A percentile compares a stretch with the other conserved stretches of the same genome.
phyloP scores from a whole-genome alignment of 2,329 filamentous ascomycete species.

The Phoma sp. region DNA sequence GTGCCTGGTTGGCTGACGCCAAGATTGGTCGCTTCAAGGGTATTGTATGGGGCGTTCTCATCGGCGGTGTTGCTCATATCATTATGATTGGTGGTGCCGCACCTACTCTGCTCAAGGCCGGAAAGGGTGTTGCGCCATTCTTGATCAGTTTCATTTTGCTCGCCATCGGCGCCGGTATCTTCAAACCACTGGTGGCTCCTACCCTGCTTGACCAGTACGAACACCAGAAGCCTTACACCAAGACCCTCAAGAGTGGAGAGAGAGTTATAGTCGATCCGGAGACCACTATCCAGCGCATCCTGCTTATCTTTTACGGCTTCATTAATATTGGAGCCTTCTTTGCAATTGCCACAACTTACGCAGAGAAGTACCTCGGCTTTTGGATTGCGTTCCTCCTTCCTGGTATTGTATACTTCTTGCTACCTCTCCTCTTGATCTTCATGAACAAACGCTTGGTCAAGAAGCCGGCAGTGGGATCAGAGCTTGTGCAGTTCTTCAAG shows the following conservation, averaged over 20 bases:
- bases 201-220: slow-evolving; percentile 56
- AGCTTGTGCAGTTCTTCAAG: slow-evolving; percentile 43
- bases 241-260: slow-evolving; percentile 46
- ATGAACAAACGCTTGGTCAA: slow-evolving; percentile 47
- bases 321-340: slow-evolving; percentile 18
- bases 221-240: slow-evolving; percentile 52
- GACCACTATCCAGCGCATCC: slow-evolving; percentile 50
- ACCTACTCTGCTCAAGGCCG: slow-evolving; percentile 52
- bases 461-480: slow-evolving; percentile 43
- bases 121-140: slow-evolving; percentile 49
- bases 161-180: slow-evolving; percentile 35
- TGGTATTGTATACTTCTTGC: slow-evolving; percentile 39
- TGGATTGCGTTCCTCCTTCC: slow-evolving; percentile 52
- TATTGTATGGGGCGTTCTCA: slow-evolving; percentile 48
- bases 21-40: slow-evolving; percentile 52
- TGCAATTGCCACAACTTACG: slow-evolving; percentile 39
- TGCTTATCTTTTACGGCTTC: slow-evolving; percentile 46
- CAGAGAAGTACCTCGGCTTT: slow-evolving; percentile 52
- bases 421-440: slow-evolving; percentile 32
- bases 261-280: slow-evolving; percentile 55
- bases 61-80: slow-evolving; percentile 50
- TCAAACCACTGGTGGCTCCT: slow-evolving; percentile 54
- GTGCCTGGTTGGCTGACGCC: slow-evolving; percentile 54
- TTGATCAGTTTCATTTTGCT: slow-evolving; percentile 51
- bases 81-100: slow-evolving; percentile 47